Conservation (phyloP, 2,329 filamentous ascomycete species). For the Neopestalotiopsis clavispora region DNA sequence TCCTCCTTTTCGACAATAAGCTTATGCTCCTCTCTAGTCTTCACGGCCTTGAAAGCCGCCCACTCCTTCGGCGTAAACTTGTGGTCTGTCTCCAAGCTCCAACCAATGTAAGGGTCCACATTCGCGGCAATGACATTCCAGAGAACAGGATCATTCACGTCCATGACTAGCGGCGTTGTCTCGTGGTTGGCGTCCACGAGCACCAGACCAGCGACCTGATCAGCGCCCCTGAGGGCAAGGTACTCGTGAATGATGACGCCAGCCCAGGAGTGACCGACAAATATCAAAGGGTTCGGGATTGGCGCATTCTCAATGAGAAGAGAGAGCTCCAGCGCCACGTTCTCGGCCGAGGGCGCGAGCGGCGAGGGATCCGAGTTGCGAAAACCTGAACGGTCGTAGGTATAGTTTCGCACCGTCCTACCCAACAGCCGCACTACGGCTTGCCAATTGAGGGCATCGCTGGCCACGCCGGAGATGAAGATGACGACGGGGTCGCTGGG, state of each 20-base stretch:
- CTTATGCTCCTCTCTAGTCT: constrained; percentile 24
- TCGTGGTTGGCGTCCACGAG: constrained; percentile 17
- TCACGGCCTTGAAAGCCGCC: constrained; percentile 14
- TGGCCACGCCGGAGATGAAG: constrained; percentile 16
- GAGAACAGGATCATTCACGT: constrained; percentile 20
- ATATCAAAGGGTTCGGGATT: constrained; percentile 13
- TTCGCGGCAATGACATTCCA: constrained; percentile 14
- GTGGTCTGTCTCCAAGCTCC: constrained; percentile 20
- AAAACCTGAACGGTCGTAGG: constrained; percentile 18
- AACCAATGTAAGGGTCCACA: constrained; percentile 1
- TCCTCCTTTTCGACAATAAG: constrained; percentile 5
- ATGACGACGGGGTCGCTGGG: constrained; percentile 9
- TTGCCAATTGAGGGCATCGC: constrained; percentile 18
- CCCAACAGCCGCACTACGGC: constrained; percentile 15
- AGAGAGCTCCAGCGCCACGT: constrained; percentile 11
- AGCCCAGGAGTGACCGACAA: constrained; percentile 18
- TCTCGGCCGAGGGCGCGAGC: constrained; percentile 14
- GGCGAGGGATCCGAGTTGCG: constrained; percentile 14
- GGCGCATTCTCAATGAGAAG: neutral
- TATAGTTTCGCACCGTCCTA: neutral
- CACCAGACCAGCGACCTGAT: constrained; percentile 6
- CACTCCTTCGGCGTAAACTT: constrained; percentile 16
- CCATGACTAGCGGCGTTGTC: constrained; percentile 19
- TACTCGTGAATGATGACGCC: constrained; percentile 15
- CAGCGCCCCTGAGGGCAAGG: constrained; percentile 10